Percentiles rank a stretch among this genome's conserved stretches.
phyloP scores from a whole-genome alignment of 1,284 basidiomycete genomes.

The Ustilago xerochloae region DNA sequence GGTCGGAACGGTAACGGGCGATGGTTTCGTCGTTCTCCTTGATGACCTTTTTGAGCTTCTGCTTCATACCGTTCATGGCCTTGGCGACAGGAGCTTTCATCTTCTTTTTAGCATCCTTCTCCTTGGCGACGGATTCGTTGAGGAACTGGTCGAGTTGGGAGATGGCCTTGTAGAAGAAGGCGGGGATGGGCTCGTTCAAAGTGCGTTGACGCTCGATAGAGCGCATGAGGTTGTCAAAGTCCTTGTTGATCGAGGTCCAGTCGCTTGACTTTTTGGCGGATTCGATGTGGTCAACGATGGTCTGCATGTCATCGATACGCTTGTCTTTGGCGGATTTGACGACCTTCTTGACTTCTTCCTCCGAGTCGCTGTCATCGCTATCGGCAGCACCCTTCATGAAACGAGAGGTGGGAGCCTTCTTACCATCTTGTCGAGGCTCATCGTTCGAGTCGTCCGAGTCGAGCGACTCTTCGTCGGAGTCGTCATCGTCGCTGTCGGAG shows the following conservation, averaged over 20 bases:
- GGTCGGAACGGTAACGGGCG: slow-evolving; percentile 78
- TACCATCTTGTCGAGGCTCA: slow-evolving; percentile 38
- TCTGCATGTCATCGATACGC: slow-evolving; percentile 87
- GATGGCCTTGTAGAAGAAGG: slow-evolving; percentile 85
- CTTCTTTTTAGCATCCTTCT: slow-evolving; percentile 84
- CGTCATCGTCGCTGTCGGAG: slow-evolving; percentile 55
- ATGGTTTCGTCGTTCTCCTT: slow-evolving; percentile 90
- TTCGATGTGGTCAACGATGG: slow-evolving; percentile 86
- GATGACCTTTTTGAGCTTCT: slow-evolving; percentile 89
- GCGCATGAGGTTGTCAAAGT: slow-evolving; percentile 93
- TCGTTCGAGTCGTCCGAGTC: slow-evolving; percentile 55
- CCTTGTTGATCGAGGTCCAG: slow-evolving; percentile 87
- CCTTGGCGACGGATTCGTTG: slow-evolving; percentile 79
- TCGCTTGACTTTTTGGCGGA: slow-evolving; percentile 92
- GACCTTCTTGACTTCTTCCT: slow-evolving; percentile 77
- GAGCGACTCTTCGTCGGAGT: slow-evolving; percentile 54
- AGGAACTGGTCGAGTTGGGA: slow-evolving; percentile 81
- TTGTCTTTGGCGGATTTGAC: slow-evolving; percentile 89
- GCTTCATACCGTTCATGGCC: slow-evolving; percentile 94
- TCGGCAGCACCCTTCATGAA: slow-evolving; percentile 66
- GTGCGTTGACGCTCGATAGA: slow-evolving; percentile 88
- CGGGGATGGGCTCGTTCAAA: slow-evolving; percentile 85
- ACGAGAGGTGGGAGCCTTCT: slow-evolving; percentile 60
- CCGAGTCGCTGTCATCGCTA: slow-evolving; percentile 74
- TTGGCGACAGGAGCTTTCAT: slow-evolving; percentile 95